Evolutionary conservation across 495 filamentous ascomycete species (phyloP).

Genomic region (Aspergillus diversus): DNA sequence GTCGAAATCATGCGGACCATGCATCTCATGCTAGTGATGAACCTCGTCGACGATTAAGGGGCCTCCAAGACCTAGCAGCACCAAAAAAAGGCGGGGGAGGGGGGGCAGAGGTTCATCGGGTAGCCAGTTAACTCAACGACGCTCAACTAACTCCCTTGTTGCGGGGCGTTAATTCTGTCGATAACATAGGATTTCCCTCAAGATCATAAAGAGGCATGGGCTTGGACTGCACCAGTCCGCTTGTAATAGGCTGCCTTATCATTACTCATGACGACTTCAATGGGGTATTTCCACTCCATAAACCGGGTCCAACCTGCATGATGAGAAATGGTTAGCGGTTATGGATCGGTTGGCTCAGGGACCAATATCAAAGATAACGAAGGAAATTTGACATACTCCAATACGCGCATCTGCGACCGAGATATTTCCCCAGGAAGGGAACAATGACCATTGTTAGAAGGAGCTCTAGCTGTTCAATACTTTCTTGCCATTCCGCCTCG

Average conservation of each 20-base stretch:
- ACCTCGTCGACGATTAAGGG: too few species aligned
- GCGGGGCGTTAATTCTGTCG: neutral
- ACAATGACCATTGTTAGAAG: constrained; percentile 91
- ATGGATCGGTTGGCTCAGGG: too few species aligned
- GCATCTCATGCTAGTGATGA: too few species aligned
- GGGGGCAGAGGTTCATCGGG: too few species aligned
- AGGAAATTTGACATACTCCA: constrained; percentile 66
- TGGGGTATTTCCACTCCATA: constrained; percentile 79
- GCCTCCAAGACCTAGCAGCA: too few species aligned
- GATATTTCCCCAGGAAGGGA: constrained; percentile 89
- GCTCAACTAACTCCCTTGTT: too few species aligned
- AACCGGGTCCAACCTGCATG: constrained; percentile 67
- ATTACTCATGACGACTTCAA: constrained; percentile 62
- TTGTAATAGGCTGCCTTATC: constrained; percentile 57
- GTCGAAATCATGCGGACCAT: too few species aligned
- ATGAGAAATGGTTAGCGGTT: constrained; percentile 2
- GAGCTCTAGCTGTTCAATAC: constrained; percentile 88
- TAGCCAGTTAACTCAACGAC: too few species aligned
- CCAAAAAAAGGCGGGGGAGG: too few species aligned
- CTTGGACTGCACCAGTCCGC: constrained; percentile 68
- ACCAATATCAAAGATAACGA: neutral
- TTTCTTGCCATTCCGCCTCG: constrained; percentile 91
- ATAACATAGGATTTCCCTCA: neutral
- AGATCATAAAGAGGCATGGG: constrained; percentile 69
- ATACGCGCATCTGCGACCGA: constrained; percentile 92